These are phyloP conservation scores for Aspergillus clavatus DNA, from an alignment of 2,329 filamentous ascomycete species.

Conservation along the genomic window DNA sequence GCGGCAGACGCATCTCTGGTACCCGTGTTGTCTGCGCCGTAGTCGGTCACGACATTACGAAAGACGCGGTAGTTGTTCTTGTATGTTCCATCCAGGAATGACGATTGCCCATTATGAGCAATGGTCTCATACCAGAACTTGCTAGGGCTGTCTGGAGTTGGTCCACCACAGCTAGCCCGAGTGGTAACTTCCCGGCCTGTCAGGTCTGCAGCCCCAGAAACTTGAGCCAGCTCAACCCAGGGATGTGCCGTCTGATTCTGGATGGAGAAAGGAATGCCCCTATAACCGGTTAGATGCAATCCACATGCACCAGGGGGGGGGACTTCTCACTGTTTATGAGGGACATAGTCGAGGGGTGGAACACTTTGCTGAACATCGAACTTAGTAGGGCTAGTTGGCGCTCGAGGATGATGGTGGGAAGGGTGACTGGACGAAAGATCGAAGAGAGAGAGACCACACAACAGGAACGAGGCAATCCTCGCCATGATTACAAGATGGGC, in stretches of 20 bases:
- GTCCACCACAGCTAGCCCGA: background rate
- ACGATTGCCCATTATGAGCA: slow-evolving; percentile 25
- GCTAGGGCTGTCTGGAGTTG: slow-evolving; percentile 4
- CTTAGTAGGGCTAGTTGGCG: too few relatives aligned
- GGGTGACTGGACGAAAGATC: too few relatives aligned
- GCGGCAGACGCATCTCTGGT: slow-evolving; percentile 23
- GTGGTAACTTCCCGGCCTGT: background rate
- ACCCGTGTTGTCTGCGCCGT: slow-evolving; percentile 33
- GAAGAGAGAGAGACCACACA: too few relatives aligned
- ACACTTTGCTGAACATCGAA: too few relatives aligned
- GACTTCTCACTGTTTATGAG: background rate
- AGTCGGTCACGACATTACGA: slow-evolving; percentile 33
- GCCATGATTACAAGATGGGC: too few relatives aligned
- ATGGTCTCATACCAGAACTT: slow-evolving; percentile 28
- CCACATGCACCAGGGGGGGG: background rate
- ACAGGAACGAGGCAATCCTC: too few relatives aligned
- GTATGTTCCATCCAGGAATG: slow-evolving; percentile 19
- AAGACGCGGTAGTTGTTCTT: slow-evolving; percentile 32
- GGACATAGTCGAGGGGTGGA: background rate
- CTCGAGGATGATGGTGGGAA: too few relatives aligned
- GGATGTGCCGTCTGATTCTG: slow-evolving; percentile 15
- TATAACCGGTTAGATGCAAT: slow-evolving; percentile 1
- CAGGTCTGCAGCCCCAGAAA: slow-evolving; percentile 5
- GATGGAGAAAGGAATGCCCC: slow-evolving; percentile 17
- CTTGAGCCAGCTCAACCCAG: slow-evolving; percentile 12